These are phyloP conservation scores for Termitomyces titanicus DNA, from an alignment of 768 basidiomycete species.

Conservation along the genomic window DNA sequence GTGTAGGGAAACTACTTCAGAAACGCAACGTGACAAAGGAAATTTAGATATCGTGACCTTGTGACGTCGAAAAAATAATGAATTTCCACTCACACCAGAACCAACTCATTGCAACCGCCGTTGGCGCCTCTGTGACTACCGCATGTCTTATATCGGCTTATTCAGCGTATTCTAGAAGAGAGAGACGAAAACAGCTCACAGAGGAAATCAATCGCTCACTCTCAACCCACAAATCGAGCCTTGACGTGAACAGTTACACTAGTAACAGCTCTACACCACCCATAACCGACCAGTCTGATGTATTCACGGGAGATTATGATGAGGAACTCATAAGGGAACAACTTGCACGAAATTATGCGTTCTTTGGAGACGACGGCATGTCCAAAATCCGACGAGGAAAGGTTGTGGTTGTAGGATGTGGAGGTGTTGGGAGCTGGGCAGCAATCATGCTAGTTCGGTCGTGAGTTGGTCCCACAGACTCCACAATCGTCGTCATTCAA, in stretches of 20 bases:
- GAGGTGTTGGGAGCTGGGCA: slow-evolving; percentile 96
- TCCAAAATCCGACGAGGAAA: slow-evolving; percentile 63
- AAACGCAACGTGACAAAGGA: neutral
- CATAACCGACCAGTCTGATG: slow-evolving; percentile 3
- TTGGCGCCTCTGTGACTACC: slow-evolving; percentile 61
- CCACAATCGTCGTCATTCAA: neutral
- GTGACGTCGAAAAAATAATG: slow-evolving; percentile 13
- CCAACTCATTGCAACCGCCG: slow-evolving; percentile 64
- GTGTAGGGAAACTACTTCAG: too few species aligned
- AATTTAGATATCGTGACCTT: neutral
- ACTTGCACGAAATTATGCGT: slow-evolving; percentile 90
- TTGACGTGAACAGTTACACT: slow-evolving; percentile 9
- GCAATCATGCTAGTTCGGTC: slow-evolving; percentile 91
- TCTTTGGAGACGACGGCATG: slow-evolving; percentile 92
- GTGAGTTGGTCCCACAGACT: slow-evolving; percentile 42
- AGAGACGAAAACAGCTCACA: slow-evolving; percentile 51
- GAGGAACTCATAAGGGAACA: slow-evolving; percentile 87
- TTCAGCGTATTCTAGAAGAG: slow-evolving; percentile 40
- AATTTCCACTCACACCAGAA: slow-evolving; percentile 43
- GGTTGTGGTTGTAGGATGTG: slow-evolving; percentile 91
- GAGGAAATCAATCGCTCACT: slow-evolving; percentile 56
- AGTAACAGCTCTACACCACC: slow-evolving; percentile 7
- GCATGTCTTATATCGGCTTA: slow-evolving; percentile 59
- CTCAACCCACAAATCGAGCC: slow-evolving; percentile 23
- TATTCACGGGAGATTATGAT: slow-evolving; percentile 39